A percentile compares a stretch with the other conserved stretches of the same genome.
Evolutionary conservation across 2,329 filamentous ascomycete species (phyloP).

Genomic region (Penicillium sp.): DNA sequence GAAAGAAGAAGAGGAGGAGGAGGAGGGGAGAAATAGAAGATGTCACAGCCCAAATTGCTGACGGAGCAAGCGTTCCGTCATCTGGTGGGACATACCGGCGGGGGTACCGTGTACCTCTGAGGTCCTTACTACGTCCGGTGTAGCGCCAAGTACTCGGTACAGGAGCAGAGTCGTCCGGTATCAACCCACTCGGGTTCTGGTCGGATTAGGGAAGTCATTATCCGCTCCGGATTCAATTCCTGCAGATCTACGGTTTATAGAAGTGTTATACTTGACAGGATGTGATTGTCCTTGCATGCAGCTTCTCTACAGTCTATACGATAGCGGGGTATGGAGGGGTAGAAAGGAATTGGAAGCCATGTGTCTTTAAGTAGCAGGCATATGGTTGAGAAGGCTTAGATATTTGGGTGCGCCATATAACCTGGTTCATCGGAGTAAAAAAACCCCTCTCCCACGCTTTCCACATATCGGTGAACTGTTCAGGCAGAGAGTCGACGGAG

Average conservation of each 20-base stretch:
- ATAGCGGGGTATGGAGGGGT: constrained; percentile 26
- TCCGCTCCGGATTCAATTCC: constrained; percentile 14
- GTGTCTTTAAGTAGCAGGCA: no score
- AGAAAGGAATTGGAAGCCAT: neutral
- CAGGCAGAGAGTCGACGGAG: constrained; percentile 19
- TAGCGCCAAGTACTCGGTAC: constrained; percentile 25
- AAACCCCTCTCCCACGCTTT: constrained; percentile 2
- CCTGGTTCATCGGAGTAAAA: neutral
- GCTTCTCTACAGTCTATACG: constrained; percentile 4
- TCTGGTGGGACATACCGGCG: constrained; percentile 28
- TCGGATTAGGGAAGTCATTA: constrained; percentile 14
- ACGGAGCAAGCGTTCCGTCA: constrained; percentile 43
- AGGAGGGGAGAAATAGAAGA: constrained; percentile 27
- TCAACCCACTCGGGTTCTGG: constrained; percentile 28
- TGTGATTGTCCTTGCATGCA: constrained; percentile 4
- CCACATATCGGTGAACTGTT: constrained; percentile 31
- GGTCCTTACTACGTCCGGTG: constrained; percentile 19
- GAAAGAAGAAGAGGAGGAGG: constrained; percentile 26
- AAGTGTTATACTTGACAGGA: neutral
- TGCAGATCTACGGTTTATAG: neutral
- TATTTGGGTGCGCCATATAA: constrained; percentile 1
- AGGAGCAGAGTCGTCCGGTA: constrained; percentile 43
- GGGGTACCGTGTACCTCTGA: constrained; percentile 15
- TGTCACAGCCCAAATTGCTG: constrained; percentile 25
- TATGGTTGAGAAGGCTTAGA: neutral